phyloP scores from a whole-genome alignment of 805 yeast genomes.

The Cyberlindnera japonica region DNA sequence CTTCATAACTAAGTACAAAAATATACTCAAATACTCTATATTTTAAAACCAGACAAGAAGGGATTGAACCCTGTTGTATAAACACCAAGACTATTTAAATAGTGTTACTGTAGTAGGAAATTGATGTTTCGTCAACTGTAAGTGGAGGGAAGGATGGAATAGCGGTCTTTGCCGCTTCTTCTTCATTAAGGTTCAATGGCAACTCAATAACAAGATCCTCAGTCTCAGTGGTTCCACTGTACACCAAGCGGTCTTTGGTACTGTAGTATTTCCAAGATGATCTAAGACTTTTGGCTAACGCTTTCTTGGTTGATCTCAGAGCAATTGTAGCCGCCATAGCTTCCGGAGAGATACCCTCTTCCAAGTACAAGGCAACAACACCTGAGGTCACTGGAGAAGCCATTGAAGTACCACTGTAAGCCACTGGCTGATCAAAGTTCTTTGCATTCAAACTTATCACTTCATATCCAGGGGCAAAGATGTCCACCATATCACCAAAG shows the following conservation, averaged over 20 bases:
- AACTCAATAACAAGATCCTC: too few species aligned
- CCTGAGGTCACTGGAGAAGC: slow-evolving; percentile 74
- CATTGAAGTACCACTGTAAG: slow-evolving; percentile 76
- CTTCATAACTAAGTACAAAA: too few species aligned
- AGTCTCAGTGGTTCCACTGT: slow-evolving; percentile 6
- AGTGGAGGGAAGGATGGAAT: too few species aligned
- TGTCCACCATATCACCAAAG: slow-evolving; percentile 83
- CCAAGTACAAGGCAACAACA: slow-evolving; percentile 50
- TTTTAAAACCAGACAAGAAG: too few species aligned
- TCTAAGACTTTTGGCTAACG: slow-evolving; percentile 7
- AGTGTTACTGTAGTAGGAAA: too few species aligned
- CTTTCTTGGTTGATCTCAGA: slow-evolving; percentile 39
- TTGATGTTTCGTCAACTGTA: too few species aligned
- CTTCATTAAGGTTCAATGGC: too few species aligned
- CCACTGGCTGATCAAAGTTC: slow-evolving; percentile 21
- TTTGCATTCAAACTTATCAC: slow-evolving; percentile 51
- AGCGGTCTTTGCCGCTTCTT: too few species aligned
- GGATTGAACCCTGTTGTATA: too few species aligned
- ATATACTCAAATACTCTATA: too few species aligned
- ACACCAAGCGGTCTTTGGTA: slow-evolving; percentile 14
- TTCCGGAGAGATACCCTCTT: slow-evolving; percentile 42
- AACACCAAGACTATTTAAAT: too few species aligned
- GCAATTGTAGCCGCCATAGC: slow-evolving; percentile 40
- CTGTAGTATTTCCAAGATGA: slow-evolving; percentile 14
- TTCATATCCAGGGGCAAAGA: slow-evolving; percentile 75